phyloP scores from a whole-genome alignment of 306 rosid genomes.

The Comarum palustre region DNA sequence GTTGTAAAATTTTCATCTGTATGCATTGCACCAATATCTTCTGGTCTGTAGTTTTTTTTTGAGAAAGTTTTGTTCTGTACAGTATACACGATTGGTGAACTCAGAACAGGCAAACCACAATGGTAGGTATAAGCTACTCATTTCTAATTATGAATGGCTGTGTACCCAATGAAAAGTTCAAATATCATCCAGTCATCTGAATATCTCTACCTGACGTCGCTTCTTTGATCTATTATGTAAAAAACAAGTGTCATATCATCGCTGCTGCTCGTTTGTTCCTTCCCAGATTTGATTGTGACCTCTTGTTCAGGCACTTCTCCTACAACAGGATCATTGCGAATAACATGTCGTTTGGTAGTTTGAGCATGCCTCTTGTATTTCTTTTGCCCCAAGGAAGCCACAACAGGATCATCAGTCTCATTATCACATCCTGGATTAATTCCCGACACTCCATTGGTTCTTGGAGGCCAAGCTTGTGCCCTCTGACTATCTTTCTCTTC shows the following conservation, averaged over 20 bases:
- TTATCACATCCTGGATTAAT: slow-evolving; percentile 15
- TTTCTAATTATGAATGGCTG: background rate
- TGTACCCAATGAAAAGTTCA: background rate
- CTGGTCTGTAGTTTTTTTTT: too few relatives aligned
- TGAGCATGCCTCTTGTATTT: slow-evolving; percentile 21
- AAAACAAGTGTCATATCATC: slow-evolving; percentile 26
- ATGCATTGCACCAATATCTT: slow-evolving; percentile 1
- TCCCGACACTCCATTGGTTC: slow-evolving; percentile 26
- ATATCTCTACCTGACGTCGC: background rate
- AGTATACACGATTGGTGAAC: background rate
- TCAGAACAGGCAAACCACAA: background rate
- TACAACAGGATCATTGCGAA: background rate
- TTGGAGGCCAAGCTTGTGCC: slow-evolving; percentile 14
- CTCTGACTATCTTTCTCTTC: slow-evolving; percentile 39
- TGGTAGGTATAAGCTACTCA: background rate
- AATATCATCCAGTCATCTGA: background rate
- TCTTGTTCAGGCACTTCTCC: background rate
- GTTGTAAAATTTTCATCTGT: background rate
- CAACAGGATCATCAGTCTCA: slow-evolving; percentile 16
- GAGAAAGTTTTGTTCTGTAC: too few relatives aligned
- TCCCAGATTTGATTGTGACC: background rate
- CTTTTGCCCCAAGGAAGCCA: slow-evolving; percentile 23
- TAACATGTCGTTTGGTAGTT: background rate
- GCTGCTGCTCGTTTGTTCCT: background rate
- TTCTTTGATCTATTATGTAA: slow-evolving; percentile 17